Conservation (phyloP, 2,329 filamentous ascomycete genomes). For the Cryphonectria parasitica region DNA sequence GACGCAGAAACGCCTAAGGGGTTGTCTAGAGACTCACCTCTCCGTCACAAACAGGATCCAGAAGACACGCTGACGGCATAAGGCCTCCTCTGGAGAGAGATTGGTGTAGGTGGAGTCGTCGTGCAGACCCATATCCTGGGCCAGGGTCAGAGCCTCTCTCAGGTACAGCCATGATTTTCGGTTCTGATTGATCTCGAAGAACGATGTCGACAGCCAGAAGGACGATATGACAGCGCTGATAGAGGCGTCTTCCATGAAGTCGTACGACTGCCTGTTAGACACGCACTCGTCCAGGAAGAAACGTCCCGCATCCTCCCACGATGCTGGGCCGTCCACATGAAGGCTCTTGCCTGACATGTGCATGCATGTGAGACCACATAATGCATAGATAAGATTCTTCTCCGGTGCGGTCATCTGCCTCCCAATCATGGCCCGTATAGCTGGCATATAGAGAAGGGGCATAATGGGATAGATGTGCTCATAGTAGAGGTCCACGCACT, state of each 20-base stretch:
- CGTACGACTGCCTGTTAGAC: constrained; percentile 57
- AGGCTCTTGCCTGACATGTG: constrained; percentile 53
- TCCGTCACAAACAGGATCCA: constrained; percentile 68
- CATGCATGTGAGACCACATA: constrained; percentile 59
- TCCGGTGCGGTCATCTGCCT: constrained; percentile 44
- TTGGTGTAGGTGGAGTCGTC: constrained; percentile 59
- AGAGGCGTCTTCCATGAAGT: constrained; percentile 60
- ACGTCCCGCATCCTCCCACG: constrained; percentile 55
- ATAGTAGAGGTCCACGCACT: constrained; percentile 65
- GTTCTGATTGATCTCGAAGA: constrained; percentile 64
- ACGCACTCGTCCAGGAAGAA: constrained; percentile 63
- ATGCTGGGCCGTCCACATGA: constrained; percentile 42
- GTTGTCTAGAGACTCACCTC: constrained; percentile 43
- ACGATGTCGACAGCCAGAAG: constrained; percentile 64
- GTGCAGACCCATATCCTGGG: constrained; percentile 61
- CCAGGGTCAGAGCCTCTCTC: constrained; percentile 63
- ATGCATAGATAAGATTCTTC: constrained; percentile 56
- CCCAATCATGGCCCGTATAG: constrained; percentile 53
- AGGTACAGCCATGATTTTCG: constrained; percentile 67
- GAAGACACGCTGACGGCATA: constrained; percentile 60
- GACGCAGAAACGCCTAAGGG: constrained; percentile 35
- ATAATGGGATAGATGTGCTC: constrained; percentile 66
- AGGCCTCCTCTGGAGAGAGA: constrained; percentile 52
- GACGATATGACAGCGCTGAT: constrained; percentile 63
- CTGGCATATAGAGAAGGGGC: constrained; percentile 63